Evolutionary conservation across 1,139 yeast species (phyloP).

Genomic region (Pichia cactophila): DNA sequence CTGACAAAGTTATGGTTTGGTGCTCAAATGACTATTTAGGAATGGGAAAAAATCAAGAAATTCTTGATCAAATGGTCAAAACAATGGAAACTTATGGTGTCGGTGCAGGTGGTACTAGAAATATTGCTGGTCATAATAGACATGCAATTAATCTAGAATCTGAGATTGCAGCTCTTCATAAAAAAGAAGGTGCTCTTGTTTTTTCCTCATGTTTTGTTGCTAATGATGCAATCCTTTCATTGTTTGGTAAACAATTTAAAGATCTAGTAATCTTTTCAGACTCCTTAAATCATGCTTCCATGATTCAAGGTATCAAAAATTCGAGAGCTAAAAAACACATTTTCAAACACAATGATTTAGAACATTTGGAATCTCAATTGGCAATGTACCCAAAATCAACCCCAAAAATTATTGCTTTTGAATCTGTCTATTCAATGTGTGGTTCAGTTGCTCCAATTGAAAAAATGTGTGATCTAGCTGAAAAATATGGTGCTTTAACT

Average conservation of each 20-base stretch:
- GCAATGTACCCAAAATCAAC: conserved; percentile 72
- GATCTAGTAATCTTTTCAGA: conserved; percentile 90
- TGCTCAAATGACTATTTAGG: conserved; percentile 96
- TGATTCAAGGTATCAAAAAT: conserved; percentile 93
- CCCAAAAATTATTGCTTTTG: conserved; percentile 95
- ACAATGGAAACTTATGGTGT: conserved; percentile 89
- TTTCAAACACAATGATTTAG: conserved; percentile 84
- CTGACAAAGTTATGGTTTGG: conserved; percentile 94
- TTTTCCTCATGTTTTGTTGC: conserved; percentile 96
- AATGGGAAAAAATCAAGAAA: conserved; percentile 75
- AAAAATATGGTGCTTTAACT: conserved; percentile 93
- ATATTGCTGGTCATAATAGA: conserved; percentile 93
- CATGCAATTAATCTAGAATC: conserved; percentile 83
- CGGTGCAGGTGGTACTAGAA: conserved; percentile 99
- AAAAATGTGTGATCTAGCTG: conserved; percentile 90
- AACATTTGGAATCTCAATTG: conserved; percentile 71
- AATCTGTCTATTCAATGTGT: conserved; percentile 96
- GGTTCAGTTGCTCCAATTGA: conserved; percentile 95
- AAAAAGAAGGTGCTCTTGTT: conserved; percentile 91
- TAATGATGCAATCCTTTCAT: conserved; percentile 90
- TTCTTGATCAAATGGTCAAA: conserved; percentile 67
- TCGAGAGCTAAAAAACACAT: conserved; percentile 84
- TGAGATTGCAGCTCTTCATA: conserved; percentile 83
- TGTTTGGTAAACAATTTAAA: conserved; percentile 84
- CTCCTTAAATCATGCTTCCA: conserved; percentile 91